Evolutionary conservation across 768 basidiomycete genomes (phyloP).

Genomic region (Boletus sp.): DNA sequence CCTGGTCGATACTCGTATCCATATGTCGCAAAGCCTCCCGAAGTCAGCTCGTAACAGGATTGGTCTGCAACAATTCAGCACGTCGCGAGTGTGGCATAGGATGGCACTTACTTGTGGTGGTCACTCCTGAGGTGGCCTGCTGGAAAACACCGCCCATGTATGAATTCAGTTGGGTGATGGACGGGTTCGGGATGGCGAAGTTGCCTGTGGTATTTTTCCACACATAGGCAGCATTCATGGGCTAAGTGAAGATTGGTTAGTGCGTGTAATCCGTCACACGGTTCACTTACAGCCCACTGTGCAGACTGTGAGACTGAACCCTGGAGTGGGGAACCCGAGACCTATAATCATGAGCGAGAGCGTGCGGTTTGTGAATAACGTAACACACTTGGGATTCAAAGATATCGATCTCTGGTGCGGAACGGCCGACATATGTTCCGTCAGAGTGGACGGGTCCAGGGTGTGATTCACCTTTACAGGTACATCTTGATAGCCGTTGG

Average conservation of each 20-base stretch:
- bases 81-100: background rate
- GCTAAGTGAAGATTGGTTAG: slow-evolving; percentile 41
- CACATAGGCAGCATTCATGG: slow-evolving; percentile 70
- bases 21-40: slow-evolving; percentile 63
- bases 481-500: slow-evolving; percentile 84
- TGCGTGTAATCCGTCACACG: background rate
- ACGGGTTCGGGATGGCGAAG: slow-evolving; percentile 52
- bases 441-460: slow-evolving; percentile 80
- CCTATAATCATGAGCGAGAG: slow-evolving; percentile 28
- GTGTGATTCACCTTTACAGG: slow-evolving; percentile 81
- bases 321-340: slow-evolving; percentile 33
- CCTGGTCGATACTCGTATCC: slow-evolving; percentile 83
- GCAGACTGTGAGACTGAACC: slow-evolving; percentile 81
- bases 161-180: slow-evolving; percentile 53
- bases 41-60: slow-evolving; percentile 56
- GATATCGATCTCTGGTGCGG: slow-evolving; percentile 89
- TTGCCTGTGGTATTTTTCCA: slow-evolving; percentile 69
- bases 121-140: slow-evolving; percentile 76
- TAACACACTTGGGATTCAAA: slow-evolving; percentile 73
- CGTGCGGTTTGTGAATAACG: background rate
- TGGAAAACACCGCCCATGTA: slow-evolving; percentile 80
- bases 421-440: slow-evolving; percentile 76
- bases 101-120: slow-evolving; percentile 49
- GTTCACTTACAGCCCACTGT: slow-evolving; percentile 68
- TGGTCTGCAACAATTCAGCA: slow-evolving; percentile 46